Conservation (phyloP, 495 filamentous ascomycete genomes). For the Halenospora varia region DNA sequence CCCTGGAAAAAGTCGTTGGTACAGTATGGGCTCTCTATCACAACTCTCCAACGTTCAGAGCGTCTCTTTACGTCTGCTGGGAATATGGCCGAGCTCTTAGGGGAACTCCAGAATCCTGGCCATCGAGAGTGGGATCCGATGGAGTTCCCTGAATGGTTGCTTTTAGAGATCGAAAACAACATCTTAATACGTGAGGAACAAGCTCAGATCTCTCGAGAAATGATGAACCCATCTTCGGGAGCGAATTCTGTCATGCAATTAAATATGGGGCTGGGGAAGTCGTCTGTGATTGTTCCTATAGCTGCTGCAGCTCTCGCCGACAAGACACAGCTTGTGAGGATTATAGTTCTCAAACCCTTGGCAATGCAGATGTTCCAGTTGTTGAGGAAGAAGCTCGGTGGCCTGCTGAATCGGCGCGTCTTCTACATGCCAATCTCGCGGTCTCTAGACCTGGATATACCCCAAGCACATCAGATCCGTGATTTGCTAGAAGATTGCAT, state of each 20-base stretch:
- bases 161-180: constrained; percentile 61
- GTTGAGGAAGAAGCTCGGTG: constrained; percentile 57
- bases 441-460: constrained; percentile 28
- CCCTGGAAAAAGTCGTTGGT: constrained; percentile 31
- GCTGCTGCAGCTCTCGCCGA: constrained; percentile 54
- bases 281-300: constrained; percentile 65
- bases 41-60: constrained; percentile 34
- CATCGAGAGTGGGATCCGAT: constrained; percentile 50
- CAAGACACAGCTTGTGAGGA: constrained; percentile 43
- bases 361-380: too few species aligned
- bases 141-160: constrained; percentile 50
- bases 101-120: constrained; percentile 49
- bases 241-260: constrained; percentile 60
- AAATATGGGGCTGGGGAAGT: constrained; percentile 76
- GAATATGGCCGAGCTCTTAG: constrained; percentile 34
- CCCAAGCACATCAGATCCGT: constrained; percentile 5
- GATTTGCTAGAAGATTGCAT: constrained; percentile 44
- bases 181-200: constrained; percentile 62
- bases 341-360: too few species aligned
- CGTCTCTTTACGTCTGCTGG: constrained; percentile 25
- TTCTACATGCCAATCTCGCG: constrained; percentile 61
- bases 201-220: constrained; percentile 48
- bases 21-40: constrained; percentile 33
- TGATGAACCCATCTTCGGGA: constrained; percentile 44
- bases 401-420: constrained; percentile 51